Conservation (phyloP, 1,284 basidiomycete species). For the Mycosarcoma mackinlayi region DNA sequence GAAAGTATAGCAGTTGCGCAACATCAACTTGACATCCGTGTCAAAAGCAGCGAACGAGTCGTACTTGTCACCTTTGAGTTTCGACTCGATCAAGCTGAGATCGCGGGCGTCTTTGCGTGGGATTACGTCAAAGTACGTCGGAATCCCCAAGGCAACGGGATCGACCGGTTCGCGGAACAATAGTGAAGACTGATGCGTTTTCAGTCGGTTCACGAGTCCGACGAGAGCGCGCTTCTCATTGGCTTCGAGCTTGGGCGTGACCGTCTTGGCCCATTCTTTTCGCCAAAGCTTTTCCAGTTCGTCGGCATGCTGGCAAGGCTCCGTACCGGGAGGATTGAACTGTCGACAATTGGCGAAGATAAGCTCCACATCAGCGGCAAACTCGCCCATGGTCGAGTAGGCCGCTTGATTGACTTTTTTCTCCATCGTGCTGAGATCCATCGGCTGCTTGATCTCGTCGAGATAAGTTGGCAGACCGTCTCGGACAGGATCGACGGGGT, state of each 20-base stretch:
- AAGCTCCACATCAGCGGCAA: constrained; percentile 83
- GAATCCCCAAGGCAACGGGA: constrained; percentile 77
- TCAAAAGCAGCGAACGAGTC: constrained; percentile 80
- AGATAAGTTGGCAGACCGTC: constrained; percentile 88
- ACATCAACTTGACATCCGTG: constrained; percentile 85
- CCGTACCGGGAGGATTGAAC: constrained; percentile 73
- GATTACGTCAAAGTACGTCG: constrained; percentile 84
- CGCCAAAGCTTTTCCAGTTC: constrained; percentile 83
- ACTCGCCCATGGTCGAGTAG: constrained; percentile 70
- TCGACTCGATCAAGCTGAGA: constrained; percentile 81
- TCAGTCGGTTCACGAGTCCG: constrained; percentile 75
- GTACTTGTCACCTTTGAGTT: constrained; percentile 85
- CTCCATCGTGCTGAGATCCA: constrained; percentile 90
- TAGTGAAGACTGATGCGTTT: constrained; percentile 43
- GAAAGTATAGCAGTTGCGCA: constrained; percentile 84
- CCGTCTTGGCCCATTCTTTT: constrained; percentile 83
- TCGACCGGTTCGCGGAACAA: constrained; percentile 76
- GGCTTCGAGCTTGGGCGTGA: constrained; percentile 79
- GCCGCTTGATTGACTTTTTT: constrained; percentile 71
- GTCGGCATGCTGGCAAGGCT: constrained; percentile 77
- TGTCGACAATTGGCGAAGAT: constrained; percentile 82
- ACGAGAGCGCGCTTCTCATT: constrained; percentile 84
- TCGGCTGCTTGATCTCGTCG: constrained; percentile 88
- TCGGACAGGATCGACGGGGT: constrained; percentile 83
- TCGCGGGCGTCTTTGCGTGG: constrained; percentile 87